Percentiles rank a stretch among this genome's conserved stretches.
These are phyloP conservation scores for Fraxinus velutina DNA, from an alignment of 305 asterid species.

Conservation along the genomic window DNA sequence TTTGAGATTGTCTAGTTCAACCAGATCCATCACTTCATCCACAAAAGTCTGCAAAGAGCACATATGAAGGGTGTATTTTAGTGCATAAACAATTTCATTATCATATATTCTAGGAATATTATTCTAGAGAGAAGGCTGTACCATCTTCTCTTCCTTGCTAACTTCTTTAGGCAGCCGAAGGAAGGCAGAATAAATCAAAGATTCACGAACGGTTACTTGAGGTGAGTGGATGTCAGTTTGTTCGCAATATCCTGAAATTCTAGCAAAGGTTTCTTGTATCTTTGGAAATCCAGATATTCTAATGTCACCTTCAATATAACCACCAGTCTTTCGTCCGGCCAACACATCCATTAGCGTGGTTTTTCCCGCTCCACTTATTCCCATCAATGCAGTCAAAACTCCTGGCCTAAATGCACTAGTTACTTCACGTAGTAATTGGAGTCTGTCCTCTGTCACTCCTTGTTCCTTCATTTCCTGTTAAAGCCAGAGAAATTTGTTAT, in stretches of 20 bases:
- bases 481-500: neutral
- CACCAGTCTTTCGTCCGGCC: slow-evolving; percentile 36
- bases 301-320: slow-evolving; percentile 32
- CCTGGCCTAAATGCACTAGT: slow-evolving; percentile 36
- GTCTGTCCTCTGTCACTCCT: slow-evolving; percentile 24
- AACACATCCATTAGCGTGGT: slow-evolving; percentile 42
- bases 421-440: slow-evolving; percentile 31
- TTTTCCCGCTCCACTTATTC: slow-evolving; percentile 41
- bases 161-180: slow-evolving; percentile 27
- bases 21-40: slow-evolving; percentile 24
- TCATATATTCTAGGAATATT: neutral
- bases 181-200: slow-evolving; percentile 31
- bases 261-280: slow-evolving; percentile 34
- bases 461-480: slow-evolving; percentile 34
- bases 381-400: slow-evolving; percentile 34
- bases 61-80: neutral
- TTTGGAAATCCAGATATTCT: slow-evolving; percentile 32
- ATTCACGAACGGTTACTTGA: slow-evolving; percentile 26
- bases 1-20: slow-evolving; percentile 25
- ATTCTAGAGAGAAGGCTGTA: neutral
- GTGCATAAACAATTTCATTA: neutral
- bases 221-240: slow-evolving; percentile 35
- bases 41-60: slow-evolving; percentile 17
- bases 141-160: neutral
- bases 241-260: slow-evolving; percentile 34